phyloP scores from a whole-genome alignment of 352 stramenopile species.

The Phytophthora macrochlamydospora region DNA sequence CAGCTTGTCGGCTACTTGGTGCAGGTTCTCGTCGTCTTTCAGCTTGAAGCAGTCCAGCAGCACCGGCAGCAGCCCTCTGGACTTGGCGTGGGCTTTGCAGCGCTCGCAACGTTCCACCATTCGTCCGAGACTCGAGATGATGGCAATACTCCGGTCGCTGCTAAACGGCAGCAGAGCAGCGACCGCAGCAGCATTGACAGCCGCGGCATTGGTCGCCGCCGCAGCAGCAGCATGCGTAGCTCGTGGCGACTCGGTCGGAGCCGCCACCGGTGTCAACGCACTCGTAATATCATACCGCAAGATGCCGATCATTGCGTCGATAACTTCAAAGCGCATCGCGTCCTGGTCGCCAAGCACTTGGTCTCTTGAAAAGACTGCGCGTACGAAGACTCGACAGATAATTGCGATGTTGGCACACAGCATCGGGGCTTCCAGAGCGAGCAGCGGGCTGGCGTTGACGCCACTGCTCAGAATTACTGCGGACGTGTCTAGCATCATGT shows the following conservation, averaged over 20 bases:
- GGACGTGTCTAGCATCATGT: conserved; percentile 26
- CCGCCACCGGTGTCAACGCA: conserved; percentile 16
- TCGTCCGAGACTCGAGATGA: conserved; percentile 55
- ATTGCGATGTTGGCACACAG: conserved; percentile 36
- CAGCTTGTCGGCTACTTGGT: conserved; percentile 67
- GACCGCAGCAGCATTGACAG: conserved; percentile 24
- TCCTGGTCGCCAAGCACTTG: conserved; percentile 8
- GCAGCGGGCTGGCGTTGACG: conserved; percentile 32
- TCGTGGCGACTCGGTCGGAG: conserved; percentile 15
- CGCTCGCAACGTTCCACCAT: conserved; percentile 48
- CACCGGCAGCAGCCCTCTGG: conserved; percentile 37
- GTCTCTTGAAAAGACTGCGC: conserved; percentile 43
- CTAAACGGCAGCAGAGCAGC: conserved; percentile 39
- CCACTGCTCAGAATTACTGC: conserved; percentile 18
- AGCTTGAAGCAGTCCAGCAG: conserved; percentile 54
- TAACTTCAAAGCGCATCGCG: conserved; percentile 20
- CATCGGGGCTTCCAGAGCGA: conserved; percentile 30
- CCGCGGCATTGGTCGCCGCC: conserved; percentile 26
- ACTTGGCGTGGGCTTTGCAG: conserved; percentile 47
- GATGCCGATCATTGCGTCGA: conserved; percentile 45
- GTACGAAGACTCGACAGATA: conserved; percentile 43
- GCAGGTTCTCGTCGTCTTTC: conserved; percentile 27
- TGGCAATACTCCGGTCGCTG: conserved; percentile 26
- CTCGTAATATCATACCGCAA: conserved; percentile 44
- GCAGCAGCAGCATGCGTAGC: conserved; percentile 19